Percentiles rank a stretch among this genome's conserved stretches.
Evolutionary conservation across 2,329 filamentous ascomycete species (phyloP).

Genomic region (Pseudogymnoascus verrucosus): DNA sequence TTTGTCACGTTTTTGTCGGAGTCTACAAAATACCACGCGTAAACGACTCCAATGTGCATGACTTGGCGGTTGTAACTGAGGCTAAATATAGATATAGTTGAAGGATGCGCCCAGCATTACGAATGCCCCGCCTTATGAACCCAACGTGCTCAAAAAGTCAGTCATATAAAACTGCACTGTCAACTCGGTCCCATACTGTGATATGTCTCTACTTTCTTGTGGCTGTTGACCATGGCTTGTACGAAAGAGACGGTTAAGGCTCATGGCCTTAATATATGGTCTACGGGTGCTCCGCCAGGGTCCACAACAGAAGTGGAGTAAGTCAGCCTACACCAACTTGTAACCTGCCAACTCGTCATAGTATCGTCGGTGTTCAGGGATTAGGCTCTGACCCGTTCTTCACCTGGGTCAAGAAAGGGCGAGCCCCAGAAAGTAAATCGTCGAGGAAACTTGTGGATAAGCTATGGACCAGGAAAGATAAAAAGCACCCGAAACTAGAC

Average conservation of each 20-base stretch:
- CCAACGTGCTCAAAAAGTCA: neutral
- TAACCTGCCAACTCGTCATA: slow-evolving; percentile 9
- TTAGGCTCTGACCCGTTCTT: slow-evolving; percentile 12
- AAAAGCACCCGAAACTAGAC: neutral
- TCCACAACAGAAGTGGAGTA: slow-evolving; percentile 14
- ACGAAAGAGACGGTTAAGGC: slow-evolving; percentile 16
- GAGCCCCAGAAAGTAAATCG: neutral
- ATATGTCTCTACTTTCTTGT: neutral
- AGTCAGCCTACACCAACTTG: neutral
- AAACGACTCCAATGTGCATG: neutral
- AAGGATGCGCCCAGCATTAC: neutral
- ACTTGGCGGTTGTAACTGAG: neutral
- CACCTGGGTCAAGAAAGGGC: slow-evolving; percentile 16
- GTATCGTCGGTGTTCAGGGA: slow-evolving; percentile 16
- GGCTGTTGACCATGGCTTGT: slow-evolving; percentile 10
- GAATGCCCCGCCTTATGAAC: neutral
- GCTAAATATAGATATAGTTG: neutral
- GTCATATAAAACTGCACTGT: neutral
- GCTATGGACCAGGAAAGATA: slow-evolving; percentile 10
- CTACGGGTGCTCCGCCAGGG: slow-evolving; percentile 11
- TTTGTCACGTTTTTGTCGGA: neutral
- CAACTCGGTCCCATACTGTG: neutral
- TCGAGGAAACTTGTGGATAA: slow-evolving; percentile 9
- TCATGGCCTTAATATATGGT: slow-evolving; percentile 16
- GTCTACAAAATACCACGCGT: neutral